Evolutionary conservation across 1,284 basidiomycete genomes (phyloP).

Genomic region (Rhodotorula sp.): DNA sequence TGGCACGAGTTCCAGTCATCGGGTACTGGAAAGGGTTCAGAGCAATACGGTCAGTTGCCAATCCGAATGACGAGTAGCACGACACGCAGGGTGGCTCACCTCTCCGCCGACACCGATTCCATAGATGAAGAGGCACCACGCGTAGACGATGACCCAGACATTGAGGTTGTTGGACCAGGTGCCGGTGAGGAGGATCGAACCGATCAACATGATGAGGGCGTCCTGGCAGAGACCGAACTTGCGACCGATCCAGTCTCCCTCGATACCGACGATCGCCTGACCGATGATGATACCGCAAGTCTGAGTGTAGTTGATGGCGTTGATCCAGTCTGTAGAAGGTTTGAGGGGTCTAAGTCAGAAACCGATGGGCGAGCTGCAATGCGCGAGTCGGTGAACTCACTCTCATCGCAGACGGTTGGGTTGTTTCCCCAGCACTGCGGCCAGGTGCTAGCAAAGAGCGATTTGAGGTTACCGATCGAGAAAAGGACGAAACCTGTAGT

Average conservation of each 20-base stretch:
- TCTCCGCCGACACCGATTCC: conserved; percentile 48
- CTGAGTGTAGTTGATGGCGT: conserved; percentile 51
- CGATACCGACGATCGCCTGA: conserved; percentile 57
- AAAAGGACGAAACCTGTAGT: conserved; percentile 55
- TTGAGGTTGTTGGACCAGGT: conserved; percentile 56
- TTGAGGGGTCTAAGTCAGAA: too few species aligned
- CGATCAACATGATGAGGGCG: conserved; percentile 51
- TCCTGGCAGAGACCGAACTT: conserved; percentile 55
- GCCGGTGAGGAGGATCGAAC: conserved; percentile 57
- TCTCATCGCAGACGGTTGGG: conserved; percentile 50
- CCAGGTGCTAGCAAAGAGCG: conserved; percentile 56
- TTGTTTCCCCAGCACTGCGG: conserved; percentile 55
- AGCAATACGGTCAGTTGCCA: too few species aligned
- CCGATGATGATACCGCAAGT: conserved; percentile 57
- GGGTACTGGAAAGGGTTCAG: conserved; percentile 49
- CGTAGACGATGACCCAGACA: conserved; percentile 60
- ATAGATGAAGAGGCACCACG: conserved; percentile 55
- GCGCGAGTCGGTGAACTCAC: conserved; percentile 42
- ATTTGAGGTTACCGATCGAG: conserved; percentile 57
- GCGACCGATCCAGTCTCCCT: conserved; percentile 59
- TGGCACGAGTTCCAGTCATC: conserved; percentile 58
- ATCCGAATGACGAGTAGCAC: background rate
- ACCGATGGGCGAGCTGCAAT: background rate
- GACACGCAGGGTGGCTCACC: background rate
- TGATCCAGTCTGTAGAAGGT: conserved; percentile 16